Percentiles rank a stretch among this genome's conserved stretches.
These are phyloP conservation scores for Trichoderma atroviride DNA, from an alignment of 2,329 filamentous ascomycete species.

Conservation along the genomic window DNA sequence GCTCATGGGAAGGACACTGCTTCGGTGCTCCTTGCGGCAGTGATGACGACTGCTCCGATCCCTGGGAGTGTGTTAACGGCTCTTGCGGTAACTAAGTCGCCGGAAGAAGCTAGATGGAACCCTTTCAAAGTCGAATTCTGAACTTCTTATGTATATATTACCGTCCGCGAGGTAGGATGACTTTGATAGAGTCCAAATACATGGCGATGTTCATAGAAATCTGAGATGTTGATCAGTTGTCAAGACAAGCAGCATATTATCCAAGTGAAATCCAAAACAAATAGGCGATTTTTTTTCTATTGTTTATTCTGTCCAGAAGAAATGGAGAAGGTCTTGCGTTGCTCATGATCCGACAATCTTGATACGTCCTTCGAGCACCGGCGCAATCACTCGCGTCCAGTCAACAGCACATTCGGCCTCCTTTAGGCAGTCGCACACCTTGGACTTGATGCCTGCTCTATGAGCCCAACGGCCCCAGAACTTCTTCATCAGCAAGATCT, in stretches of 20 bases:
- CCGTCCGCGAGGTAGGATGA: too few relatives aligned
- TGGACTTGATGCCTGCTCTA: constrained; percentile 62
- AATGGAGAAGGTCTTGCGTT: neutral
- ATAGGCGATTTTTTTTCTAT: neutral
- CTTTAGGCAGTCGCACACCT: constrained; percentile 57
- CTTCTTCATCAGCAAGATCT: constrained; percentile 67
- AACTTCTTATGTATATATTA: neutral
- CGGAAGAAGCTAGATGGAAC: too few relatives aligned
- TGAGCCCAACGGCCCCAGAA: constrained; percentile 75
- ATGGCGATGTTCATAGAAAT: neutral
- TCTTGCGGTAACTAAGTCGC: constrained; percentile 8
- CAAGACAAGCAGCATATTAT: neutral
- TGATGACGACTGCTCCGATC: constrained; percentile 28
- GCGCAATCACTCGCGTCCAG: constrained; percentile 82
- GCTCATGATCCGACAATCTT: constrained; percentile 42
- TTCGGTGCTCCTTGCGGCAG: constrained; percentile 23
- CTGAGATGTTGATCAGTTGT: neutral
- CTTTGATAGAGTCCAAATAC: neutral
- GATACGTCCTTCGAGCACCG: constrained; percentile 77
- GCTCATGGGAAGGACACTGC: constrained; percentile 30
- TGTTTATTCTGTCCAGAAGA: neutral
- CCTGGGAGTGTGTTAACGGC: constrained; percentile 28
- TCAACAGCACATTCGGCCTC: constrained; percentile 64
- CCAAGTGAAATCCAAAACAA: neutral
- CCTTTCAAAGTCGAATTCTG: neutral